phyloP scores from a whole-genome alignment of 106 monocot genomes.

The Cymbidium sinense region DNA sequence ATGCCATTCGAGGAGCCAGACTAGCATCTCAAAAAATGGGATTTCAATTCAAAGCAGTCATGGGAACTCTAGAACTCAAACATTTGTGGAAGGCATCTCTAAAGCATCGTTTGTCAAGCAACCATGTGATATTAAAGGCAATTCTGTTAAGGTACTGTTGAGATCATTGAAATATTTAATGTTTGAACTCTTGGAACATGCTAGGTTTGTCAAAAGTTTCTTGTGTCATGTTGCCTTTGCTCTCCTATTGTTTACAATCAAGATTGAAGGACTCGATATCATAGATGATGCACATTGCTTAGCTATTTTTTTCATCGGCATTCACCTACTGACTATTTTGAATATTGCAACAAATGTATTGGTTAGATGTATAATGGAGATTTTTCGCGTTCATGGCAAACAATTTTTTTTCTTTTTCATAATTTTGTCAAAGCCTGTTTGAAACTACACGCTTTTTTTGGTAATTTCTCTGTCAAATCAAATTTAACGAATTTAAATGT shows the following conservation, averaged over 20 bases:
- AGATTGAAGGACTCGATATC: not conserved
- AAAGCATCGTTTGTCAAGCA: slow-evolving; percentile 86
- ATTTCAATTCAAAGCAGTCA: slow-evolving; percentile 15
- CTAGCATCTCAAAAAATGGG: slow-evolving; percentile 12
- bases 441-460: no score
- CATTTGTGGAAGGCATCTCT: slow-evolving; percentile 92
- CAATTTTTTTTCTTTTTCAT: no score
- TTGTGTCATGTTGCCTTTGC: not conserved
- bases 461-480: no score
- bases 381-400: no score
- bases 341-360: no score
- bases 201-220: not conserved
- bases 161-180: not conserved
- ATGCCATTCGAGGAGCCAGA: slow-evolving; percentile 27
- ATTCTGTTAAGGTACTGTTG: slow-evolving; percentile 66
- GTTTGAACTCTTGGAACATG: not conserved
- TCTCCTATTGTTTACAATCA: not conserved
- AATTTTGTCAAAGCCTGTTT: no score
- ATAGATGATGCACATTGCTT: no score
- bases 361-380: no score
- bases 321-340: no score
- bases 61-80: slow-evolving; percentile 44
- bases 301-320: no score
- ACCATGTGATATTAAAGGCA: slow-evolving; percentile 65
- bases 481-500: no score